Evolutionary conservation across 2,329 filamentous ascomycete genomes (phyloP), one percentile per base, ranked within the genome.

Genomic region (Colletotrichum coccodes): DNA sequence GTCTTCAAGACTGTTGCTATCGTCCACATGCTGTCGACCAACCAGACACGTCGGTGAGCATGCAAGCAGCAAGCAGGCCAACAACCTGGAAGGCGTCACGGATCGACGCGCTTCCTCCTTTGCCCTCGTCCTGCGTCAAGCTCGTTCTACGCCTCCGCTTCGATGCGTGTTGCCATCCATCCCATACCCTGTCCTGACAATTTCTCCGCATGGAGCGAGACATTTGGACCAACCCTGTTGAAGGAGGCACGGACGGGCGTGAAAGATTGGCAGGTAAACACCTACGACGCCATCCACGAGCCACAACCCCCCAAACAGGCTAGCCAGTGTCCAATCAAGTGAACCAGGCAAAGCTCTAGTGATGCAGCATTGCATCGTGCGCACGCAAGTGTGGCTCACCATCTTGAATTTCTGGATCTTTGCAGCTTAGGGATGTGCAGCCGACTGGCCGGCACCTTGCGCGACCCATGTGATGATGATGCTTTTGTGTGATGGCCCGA

Each of bases 311-410:
- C 53, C 53, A 68, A 59, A 60, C 65, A 54, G 18, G 12, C 30
- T 28, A 36, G 18, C 30, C 56, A 64, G 60, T 60, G 46, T 64
- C 61, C 66, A 66, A 65, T 65, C 40, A 69, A 59, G 61, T 60
- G 66, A 56, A 46, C 34, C 62, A 32, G 14, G 56, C 40, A 49
- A 66, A 21, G 40, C 49, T 57, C 50, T 46, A 60, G 64, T 46
- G 65, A 70, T 58, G 67, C 67, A 62, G 42, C 50, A 70, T 67
- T 70, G 67, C 67, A 70, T 70, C 58, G 56, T 62, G 61, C 50
- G 57, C 56, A 62, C 58, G 57, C 63, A 59, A 60, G 61, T 66
- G 66, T 60, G 66, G 66, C 54, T 60, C 47, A 26, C 34, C 56
- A 54, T 34, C 61, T 49, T 28, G 34, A 3, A 40, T 36, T 16